Evolutionary conservation across 2,329 filamentous ascomycete species (phyloP), one percentile per base, ranked within the genome.

Genomic region (Macroventuria anomochaeta): DNA sequence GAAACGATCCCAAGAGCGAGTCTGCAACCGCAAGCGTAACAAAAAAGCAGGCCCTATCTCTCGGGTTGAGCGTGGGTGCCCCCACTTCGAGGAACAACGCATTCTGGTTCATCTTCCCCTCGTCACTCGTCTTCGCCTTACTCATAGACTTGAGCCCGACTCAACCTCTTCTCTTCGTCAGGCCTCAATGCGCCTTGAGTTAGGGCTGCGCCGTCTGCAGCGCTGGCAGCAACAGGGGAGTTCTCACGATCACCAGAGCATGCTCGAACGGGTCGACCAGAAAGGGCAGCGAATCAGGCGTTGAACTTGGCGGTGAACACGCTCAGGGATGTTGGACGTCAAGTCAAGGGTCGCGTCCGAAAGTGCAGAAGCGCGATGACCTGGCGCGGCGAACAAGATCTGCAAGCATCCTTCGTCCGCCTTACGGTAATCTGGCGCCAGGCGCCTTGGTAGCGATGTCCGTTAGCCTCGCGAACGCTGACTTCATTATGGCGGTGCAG

Each of bases 381-480:
- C 62, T 75, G 72, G 72, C 69, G 68, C 67, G 59, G 69, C 67
- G 70, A 71, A 72, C 67, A 71, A 74, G 72, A 74, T 75, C 71
- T 72, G 69, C 72, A 72, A 49, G 56, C 66, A 69, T 67, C 63
- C 65, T 68, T 66, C 64, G 44, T 44, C 38, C 44, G 65, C 67
- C 67, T 61, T 65, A 62, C 70, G 67, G 68, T 57, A 67, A 68
- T 69, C 68, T 68, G 62, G 67, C 65, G 68, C 67, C 69, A 67
- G 60, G 61, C 58, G 55, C 53, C 59, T 69, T 68, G 67, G 65
- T 70, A 72, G 69, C 68, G 65, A 68, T 51, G 54, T 57, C 43
- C 38, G 44, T 48, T 48, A 64, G 67, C 65, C 63, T 70, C 64
- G 65, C 67, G 65, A 71, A 70, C 69, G 65, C 67, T 72, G 70